These are phyloP conservation scores for Aspergillus sp. DNA, from an alignment of 2,329 filamentous ascomycete genomes.

Conservation along the genomic window DNA sequence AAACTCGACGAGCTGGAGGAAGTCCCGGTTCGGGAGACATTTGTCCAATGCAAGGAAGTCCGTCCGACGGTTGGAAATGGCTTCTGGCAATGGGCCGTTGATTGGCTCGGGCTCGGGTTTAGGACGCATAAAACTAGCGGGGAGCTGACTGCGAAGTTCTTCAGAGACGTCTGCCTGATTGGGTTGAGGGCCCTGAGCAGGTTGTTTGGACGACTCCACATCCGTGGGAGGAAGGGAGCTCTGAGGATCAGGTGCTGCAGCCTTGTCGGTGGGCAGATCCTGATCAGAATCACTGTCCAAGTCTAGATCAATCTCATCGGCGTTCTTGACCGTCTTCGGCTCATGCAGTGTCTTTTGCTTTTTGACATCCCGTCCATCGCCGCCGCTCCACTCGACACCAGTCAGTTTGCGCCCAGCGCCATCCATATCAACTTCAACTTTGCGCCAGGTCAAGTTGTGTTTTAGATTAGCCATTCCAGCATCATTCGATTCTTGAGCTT, in stretches of 20 bases:
- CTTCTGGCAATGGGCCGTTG: slow-evolving; percentile 64
- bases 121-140: slow-evolving; percentile 66
- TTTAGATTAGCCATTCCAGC: slow-evolving; percentile 18
- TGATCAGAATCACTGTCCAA: slow-evolving; percentile 25
- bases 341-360: slow-evolving; percentile 21
- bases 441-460: slow-evolving; percentile 39
- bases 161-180: slow-evolving; percentile 51
- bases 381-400: slow-evolving; percentile 17
- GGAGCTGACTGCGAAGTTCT: slow-evolving; percentile 70
- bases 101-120: slow-evolving; percentile 38
- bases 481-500: slow-evolving; percentile 21
- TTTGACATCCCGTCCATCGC: slow-evolving; percentile 13
- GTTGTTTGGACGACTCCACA: not conserved
- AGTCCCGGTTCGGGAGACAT: slow-evolving; percentile 75
- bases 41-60: slow-evolving; percentile 91
- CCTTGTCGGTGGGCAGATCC: slow-evolving; percentile 12
- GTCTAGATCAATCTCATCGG: slow-evolving; percentile 45
- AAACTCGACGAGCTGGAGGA: slow-evolving; percentile 75
- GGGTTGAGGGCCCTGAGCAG: slow-evolving; percentile 1
- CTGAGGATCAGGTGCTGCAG: slow-evolving; percentile 6
- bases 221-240: not conserved
- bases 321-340: slow-evolving; percentile 46
- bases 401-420: slow-evolving; percentile 21
- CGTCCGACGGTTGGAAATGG: slow-evolving; percentile 75
- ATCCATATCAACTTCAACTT: slow-evolving; percentile 34